Evolutionary conservation across 805 yeast species (phyloP), one percentile per base, ranked within the genome.

Genomic region (Jamesozyma jinghongensis): DNA sequence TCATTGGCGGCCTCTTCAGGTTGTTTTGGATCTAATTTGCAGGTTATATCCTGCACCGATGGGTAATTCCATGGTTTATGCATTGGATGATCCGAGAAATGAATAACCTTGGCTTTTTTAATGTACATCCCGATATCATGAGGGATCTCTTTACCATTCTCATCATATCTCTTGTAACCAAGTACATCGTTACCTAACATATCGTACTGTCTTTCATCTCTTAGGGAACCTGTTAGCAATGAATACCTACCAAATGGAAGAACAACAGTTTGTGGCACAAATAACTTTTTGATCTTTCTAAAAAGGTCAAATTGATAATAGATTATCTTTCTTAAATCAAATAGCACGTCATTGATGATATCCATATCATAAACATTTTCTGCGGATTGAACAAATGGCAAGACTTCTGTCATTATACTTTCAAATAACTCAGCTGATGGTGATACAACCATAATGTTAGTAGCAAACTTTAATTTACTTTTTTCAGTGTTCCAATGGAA

Each of bases 11-110:
- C 17, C 34, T 44, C 38, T 13, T 48, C 35, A 1, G 43, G 25
- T 6, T 49, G 29, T 16, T 31, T 37, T 25, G 35, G 43, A 14
- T 46, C 48, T 1, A 36, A 49, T 3, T 18, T 37, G 42, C 63
- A 60, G 41, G 50, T 41, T 25, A 57, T 37, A 4, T 47, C 51
- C 3, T 53, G 46, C 5, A 47, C 16, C 3, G 51, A 44, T 1
- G 22, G n/a, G 37, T 54, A 53, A 12, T 38, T 54, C 86, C 86
- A 79, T 4, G 85, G 86, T 51, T 81, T 79, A 0, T 79, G 75
- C 5, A 79, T 57, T 5, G 86, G 86, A 28, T 70, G 68, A 52
- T 81, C 87, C 3, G 81, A 74, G 55, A 74, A 81, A 54, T 81
- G 87, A 22, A 78, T 54, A 40, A 75, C 63, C 50, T 69, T 71